Percentiles rank a stretch among this genome's conserved stretches.
Conservation (phyloP, 2,329 filamentous ascomycete genomes). For the Epichloe glyceriae region DNA sequence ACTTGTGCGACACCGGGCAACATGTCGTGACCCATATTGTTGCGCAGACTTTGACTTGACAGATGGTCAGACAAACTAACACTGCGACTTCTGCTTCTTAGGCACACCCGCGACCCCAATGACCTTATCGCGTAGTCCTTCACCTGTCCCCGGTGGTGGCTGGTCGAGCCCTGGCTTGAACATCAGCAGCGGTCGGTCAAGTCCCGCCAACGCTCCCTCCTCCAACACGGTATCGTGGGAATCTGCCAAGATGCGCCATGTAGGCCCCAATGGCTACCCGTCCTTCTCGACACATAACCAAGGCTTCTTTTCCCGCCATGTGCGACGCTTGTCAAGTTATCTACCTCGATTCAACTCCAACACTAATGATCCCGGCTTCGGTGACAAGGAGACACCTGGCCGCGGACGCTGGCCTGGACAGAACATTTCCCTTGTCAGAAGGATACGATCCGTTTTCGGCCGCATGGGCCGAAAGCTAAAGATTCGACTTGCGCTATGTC, state of each 20-base stretch:
- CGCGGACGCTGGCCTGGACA: conserved; percentile 37
- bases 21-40: conserved; percentile 6
- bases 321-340: conserved; percentile 66
- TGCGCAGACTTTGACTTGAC: conserved; percentile 12
- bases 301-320: conserved; percentile 78
- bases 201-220: conserved; percentile 42
- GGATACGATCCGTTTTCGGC: conserved; percentile 30
- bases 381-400: conserved; percentile 66
- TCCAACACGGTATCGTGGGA: conserved; percentile 63
- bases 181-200: conserved; percentile 58
- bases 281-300: conserved; percentile 71
- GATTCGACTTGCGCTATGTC: conserved; percentile 44
- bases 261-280: conserved; percentile 60
- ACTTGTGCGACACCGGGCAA: not conserved
- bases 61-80: conserved; percentile 8
- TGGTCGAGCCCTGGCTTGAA: conserved; percentile 77
- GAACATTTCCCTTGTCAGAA: conserved; percentile 33
- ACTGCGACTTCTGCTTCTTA: conserved; percentile 15
- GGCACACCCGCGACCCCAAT: conserved; percentile 50
- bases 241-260: conserved; percentile 63
- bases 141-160: conserved; percentile 69
- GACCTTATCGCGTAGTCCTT: conserved; percentile 80
- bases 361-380: conserved; percentile 36
- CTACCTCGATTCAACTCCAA: conserved; percentile 56
- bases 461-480: conserved; percentile 53